Evolutionary conservation across 2,329 filamentous ascomycete species (phyloP).

Genomic region (Cladophialophora chaetospira): DNA sequence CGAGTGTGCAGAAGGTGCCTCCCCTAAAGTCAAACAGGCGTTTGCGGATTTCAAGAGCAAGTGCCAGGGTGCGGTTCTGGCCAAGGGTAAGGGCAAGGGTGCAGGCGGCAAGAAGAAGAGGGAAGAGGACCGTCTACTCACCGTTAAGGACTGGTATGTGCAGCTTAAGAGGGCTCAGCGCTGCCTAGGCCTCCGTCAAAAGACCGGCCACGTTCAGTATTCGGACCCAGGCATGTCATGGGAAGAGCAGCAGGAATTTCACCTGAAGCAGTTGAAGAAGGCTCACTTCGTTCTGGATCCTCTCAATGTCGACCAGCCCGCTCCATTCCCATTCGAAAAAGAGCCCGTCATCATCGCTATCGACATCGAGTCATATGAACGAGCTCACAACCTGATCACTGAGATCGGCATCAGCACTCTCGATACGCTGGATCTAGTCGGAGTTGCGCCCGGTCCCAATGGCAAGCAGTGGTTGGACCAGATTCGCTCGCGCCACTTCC

Average conservation of each 20-base stretch:
- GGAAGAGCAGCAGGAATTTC: constrained; percentile 33
- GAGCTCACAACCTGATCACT: constrained; percentile 66
- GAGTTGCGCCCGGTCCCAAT: constrained; percentile 59
- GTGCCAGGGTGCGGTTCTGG: constrained; percentile 55
- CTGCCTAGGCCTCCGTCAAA: constrained; percentile 68
- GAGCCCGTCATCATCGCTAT: constrained; percentile 73
- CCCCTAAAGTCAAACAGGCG: constrained; percentile 36
- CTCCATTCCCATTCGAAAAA: constrained; percentile 52
- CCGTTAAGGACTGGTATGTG: constrained; percentile 56
- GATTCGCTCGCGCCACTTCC: constrained; percentile 74
- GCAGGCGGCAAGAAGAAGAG: constrained; percentile 54
- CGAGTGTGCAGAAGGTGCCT: constrained; percentile 34
- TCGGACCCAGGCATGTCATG: constrained; percentile 31
- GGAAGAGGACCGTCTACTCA: constrained; percentile 50
- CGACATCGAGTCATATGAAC: constrained; percentile 82
- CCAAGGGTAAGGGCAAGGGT: constrained; percentile 51
- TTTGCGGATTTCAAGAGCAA: constrained; percentile 55
- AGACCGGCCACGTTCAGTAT: constrained; percentile 22
- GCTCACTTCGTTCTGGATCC: constrained; percentile 34
- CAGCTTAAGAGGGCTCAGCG: constrained; percentile 66
- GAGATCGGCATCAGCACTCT: constrained; percentile 84
- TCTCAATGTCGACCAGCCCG: constrained; percentile 50
- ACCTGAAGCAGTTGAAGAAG: constrained; percentile 33
- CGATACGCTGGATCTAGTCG: constrained; percentile 65
- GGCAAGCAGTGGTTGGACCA: constrained; percentile 67